Percentiles rank a stretch among this genome's conserved stretches.
Conservation (phyloP, 148 eudicot species). For the Gaultheria prostrata region DNA sequence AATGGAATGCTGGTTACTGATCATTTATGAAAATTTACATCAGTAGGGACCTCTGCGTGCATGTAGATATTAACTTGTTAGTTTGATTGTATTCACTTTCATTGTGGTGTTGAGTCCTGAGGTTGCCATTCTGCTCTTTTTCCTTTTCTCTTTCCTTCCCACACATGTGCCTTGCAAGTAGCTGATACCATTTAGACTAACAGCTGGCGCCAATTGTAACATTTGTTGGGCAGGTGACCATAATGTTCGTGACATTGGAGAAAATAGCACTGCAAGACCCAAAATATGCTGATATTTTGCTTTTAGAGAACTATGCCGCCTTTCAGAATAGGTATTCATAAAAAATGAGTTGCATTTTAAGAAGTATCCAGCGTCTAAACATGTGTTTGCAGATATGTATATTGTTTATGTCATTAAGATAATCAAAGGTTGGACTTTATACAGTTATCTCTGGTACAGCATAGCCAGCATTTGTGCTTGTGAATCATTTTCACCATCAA, state of each 20-base stretch:
- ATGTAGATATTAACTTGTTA: neutral
- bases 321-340: slow-evolving; percentile 80
- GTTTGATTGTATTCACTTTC: neutral
- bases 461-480: slow-evolving; percentile 6
- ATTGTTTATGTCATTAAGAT: neutral
- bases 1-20: neutral
- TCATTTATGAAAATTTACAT: neutral
- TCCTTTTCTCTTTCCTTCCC: neutral
- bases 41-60: neutral
- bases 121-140: slow-evolving; percentile 1
- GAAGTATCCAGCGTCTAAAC: neutral
- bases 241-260: slow-evolving; percentile 93
- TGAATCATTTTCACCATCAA: neutral
- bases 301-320: slow-evolving; percentile 94
- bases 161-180: neutral
- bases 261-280: slow-evolving; percentile 78
- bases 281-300: slow-evolving; percentile 80
- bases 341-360: neutral
- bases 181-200: neutral
- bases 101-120: neutral
- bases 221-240: slow-evolving; percentile 58
- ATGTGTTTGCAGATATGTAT: slow-evolving; percentile 2
- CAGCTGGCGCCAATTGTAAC: neutral
- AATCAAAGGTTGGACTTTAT: slow-evolving; percentile 3
- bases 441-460: neutral